Evolutionary conservation across 805 yeast species (phyloP), one percentile per base, ranked within the genome.

Genomic region (Wickerhamiella dianesei): DNA sequence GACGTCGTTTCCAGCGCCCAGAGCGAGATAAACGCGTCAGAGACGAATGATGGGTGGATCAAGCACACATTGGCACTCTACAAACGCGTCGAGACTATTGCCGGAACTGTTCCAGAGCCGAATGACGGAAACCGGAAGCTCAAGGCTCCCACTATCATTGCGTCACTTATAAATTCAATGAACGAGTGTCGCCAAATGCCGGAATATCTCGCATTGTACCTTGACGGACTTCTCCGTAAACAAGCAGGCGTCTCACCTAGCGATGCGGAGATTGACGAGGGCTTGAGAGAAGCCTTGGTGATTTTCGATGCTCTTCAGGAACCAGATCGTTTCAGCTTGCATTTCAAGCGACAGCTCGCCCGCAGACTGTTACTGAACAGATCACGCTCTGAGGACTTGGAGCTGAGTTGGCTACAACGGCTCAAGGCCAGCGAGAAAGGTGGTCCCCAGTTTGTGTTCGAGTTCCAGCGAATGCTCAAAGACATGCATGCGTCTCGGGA

Each of bases 241-340:
- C 81, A 58, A 75, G 77, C 18, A 72, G 76, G 41, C 80, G 78
- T 59, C 80, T 77, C 45, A 42, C 74, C 0, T 86, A 79, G 50
- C 69, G 74, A 17, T 3, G 51, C 36, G 68, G 89, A 82, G 57
- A 76, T 89, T 79, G 72, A 67, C 35, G 45, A 59, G 3, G 77
- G 77, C 44, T 76, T 82, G 42, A 87, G 82, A 56, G 87, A 85
- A 59, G 74, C 89, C 56, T 83, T 88, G 83, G 74, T 79, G 14
- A 71, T 92, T 19, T 89, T 89, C 72, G 82, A 79, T 58, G 89
- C 82, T 58, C 71, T 94, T 48, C 83, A 82, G 37, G 97, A 92
- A 61, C 88, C 88, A 61, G 97, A 94, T 68, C 83, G 92, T 22
- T 94, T 92, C 65, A 95, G 86, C 65, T 79, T 79, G 47, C 81